Evolutionary conservation across 495 filamentous ascomycete genomes (phyloP).

Genomic region (Podospora pseudocomata): DNA sequence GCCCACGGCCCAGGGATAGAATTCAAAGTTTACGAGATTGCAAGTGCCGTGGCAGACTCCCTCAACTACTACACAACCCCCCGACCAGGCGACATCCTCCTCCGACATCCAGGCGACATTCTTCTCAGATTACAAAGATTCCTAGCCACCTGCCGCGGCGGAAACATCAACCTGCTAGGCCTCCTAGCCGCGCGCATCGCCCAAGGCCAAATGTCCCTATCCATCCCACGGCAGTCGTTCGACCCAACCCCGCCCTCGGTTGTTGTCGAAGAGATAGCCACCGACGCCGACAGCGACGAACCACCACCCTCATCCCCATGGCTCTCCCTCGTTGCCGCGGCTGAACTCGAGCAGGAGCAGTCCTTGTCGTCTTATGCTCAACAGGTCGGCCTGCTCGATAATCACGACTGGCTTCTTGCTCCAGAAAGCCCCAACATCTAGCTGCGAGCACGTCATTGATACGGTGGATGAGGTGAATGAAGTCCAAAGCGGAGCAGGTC

Average conservation of each 20-base stretch:
- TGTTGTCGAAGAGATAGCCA: slow-evolving; percentile 15
- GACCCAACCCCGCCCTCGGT: background rate
- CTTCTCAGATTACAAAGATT: slow-evolving; percentile 36
- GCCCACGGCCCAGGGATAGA: slow-evolving; percentile 31
- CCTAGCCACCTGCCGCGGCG: slow-evolving; percentile 34
- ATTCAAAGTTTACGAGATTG: slow-evolving; percentile 47
- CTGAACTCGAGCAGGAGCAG: slow-evolving; percentile 17
- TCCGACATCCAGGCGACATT: slow-evolving; percentile 27
- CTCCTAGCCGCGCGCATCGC: slow-evolving; percentile 35
- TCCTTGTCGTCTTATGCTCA: slow-evolving; percentile 2
- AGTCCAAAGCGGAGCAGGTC: background rate
- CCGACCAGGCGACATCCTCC: slow-evolving; percentile 27
- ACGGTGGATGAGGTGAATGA: background rate
- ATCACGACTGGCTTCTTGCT: slow-evolving; percentile 13
- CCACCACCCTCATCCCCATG: slow-evolving; percentile 12
- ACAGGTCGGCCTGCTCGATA: slow-evolving; percentile 4
- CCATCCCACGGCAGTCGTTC: background rate
- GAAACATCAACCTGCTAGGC: slow-evolving; percentile 32
- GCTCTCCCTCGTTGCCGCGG: slow-evolving; percentile 20
- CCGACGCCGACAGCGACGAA: background rate
- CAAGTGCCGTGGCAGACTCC: slow-evolving; percentile 44
- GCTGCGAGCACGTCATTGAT: slow-evolving; percentile 8
- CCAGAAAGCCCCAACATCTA: slow-evolving; percentile 10
- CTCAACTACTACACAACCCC: slow-evolving; percentile 27
- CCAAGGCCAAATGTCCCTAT: slow-evolving; percentile 8